Base-by-base conservation (phyloP, 2,329 filamentous ascomycete genomes). In the Rhinocladiella mackenziei region DNA sequence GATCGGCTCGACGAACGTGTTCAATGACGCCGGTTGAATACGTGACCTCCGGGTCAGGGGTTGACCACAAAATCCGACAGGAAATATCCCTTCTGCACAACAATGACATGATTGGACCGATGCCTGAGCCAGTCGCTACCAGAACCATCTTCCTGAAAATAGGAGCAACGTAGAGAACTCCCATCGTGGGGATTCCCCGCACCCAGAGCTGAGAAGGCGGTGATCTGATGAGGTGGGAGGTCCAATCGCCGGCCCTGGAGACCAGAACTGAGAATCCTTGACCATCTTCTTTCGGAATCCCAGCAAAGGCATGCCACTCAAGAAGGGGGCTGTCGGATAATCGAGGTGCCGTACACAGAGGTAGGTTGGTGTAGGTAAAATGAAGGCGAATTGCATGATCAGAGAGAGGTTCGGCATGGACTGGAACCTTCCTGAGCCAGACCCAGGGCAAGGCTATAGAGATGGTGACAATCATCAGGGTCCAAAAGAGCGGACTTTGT, bases 231-330 rank as follows among this genome's bases (percentile, higher is more conserved):
- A 77, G 75, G 22, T 71, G 68, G 17, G 68, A 68, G 1, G 84
- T 89, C 84, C 84, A 89, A 65, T 89, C 83, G 15, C 84, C 84
- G 3, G 83, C 83, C 53, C 81, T 83, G 41, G 83, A 86, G 19
- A 89, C 73, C 20, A 89, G 68, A 20, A 84, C 69, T 0, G 81
- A 86, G 65, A 83, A 86, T 10, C 77, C 80, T 40, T 68, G 68
- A 26, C 70, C 65, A 45, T 70, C 60, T 2, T 76, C 71, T 47
- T 78, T 74, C 1, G 83, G 80, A 48, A 89, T 84, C 1, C 81
- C 82, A 31, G 84, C 85, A 59, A 89, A 89, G 0, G 80, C 77
- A 65, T 89, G 85, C 73, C 83, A 86, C 63, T 89, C 84, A 6
- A 74, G 65, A 28, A 87, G 68, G 0, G 84, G 83, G 6, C 72